These are phyloP conservation scores for Corymbia calophylla DNA, from an alignment of 441 rosid species.

Conservation along the genomic window DNA sequence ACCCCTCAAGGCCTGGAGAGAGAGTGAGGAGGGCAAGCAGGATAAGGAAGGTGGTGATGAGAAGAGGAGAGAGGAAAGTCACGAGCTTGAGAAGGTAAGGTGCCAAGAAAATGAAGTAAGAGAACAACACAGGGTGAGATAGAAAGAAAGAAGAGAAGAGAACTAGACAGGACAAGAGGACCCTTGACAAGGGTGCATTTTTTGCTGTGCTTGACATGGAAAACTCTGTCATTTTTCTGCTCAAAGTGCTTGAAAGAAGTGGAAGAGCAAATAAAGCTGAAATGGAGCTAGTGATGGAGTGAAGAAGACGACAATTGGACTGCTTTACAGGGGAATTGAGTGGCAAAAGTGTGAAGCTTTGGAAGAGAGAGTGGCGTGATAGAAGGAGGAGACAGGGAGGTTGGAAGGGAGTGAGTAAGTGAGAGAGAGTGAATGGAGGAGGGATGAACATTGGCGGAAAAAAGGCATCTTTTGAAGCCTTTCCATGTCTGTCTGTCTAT, in stretches of 20 bases:
- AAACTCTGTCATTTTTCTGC: neutral
- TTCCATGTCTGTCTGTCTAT: neutral
- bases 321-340: neutral
- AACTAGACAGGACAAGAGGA: neutral
- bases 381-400: neutral
- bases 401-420: neutral
- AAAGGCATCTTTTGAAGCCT: neutral
- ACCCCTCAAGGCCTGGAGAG: slow-evolving; percentile 18
- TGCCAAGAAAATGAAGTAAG: neutral
- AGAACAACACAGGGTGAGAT: neutral
- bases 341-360: neutral
- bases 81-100: neutral
- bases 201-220: neutral
- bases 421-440: neutral
- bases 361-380: neutral
- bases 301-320: neutral
- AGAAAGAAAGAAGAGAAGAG: neutral
- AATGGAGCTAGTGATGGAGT: neutral
- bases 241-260: neutral
- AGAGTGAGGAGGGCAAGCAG: slow-evolving; percentile 47
- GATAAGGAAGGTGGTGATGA: slow-evolving; percentile 36
- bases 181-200: neutral
- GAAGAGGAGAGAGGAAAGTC: neutral
- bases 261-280: neutral
- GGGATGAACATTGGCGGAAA: neutral